Base-by-base conservation (phyloP, 371 early-diverging fungal species). In the Rhizomucor pusillus region DNA sequence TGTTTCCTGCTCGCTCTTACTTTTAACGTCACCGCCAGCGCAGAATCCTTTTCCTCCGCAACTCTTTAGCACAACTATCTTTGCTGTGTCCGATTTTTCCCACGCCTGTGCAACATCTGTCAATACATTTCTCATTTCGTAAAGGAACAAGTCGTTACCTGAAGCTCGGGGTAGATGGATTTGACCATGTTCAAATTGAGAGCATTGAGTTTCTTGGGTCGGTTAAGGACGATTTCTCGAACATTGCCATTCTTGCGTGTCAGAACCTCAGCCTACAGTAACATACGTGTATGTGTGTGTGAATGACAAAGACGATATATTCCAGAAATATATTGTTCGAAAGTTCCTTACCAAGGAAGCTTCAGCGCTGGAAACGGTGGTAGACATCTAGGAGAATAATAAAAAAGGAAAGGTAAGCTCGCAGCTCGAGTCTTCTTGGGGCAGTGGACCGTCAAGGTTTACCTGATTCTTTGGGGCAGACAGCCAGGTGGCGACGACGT, bases 1-100 rank as follows among this genome's bases (percentile, higher is more conserved):
- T 53, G 18, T 47, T 37, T 24, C 35, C 35, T 22, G 14, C 13
- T 19, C 7, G n/a, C 20, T 13, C 36, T 63, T 75, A 87, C 84
- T 66, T 65, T 91, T 91, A 6, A 99, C 94, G 67, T 99, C 99
- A 34, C 98, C 99, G 29, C 99, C 98, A 22, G 98, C 94, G 69
- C 98, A 99, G 67, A 97, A 97, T 2, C 92, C 97, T 80, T 80
- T 61, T 34, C 80, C 81, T 54, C 88, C 90, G 47, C 77, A 79
- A 7, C 85, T 81, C 62, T 90, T 90, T 48, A 97, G 60, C 37
- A 97, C 73, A 55, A 97, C 88, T 35, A 94, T 85, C 67, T 93
- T 94, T 59, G 89, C 88, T 37, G 91, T 74, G 48, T 94, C 91
- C 11, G 93, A 92, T 44, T 87, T 80, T 65, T 92, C 86, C 95